Base-by-base conservation (phyloP, 306 rosid species). In the Prunus campanulata region DNA sequence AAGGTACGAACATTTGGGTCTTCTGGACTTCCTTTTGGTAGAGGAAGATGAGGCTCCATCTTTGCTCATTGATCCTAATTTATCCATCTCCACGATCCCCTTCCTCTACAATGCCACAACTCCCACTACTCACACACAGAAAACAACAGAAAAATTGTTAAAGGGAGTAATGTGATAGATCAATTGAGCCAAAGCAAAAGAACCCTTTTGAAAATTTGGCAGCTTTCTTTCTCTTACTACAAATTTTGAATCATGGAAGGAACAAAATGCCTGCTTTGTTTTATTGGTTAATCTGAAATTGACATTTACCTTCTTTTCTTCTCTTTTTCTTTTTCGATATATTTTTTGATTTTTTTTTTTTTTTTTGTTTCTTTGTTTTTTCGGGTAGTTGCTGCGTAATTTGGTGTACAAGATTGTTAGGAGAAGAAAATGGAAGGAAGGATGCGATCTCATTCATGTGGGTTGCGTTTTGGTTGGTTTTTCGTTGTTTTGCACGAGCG, bases 1-100 rank as follows among this genome's bases (percentile, higher is more conserved):
- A 25, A 47, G n/a, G 29, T 24, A 15, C 30, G 24, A 11, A 83
- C 86, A 83, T 79, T 71, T 71, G 68, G 86, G 86, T 76, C 68
- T 79, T 57, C 62, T 78, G 78, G 83, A 83, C 49, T 69, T 71
- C 74, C 13, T 74, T 67, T 61, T 68, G 47, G 70, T 9, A 27
- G 24, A 14, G 54, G 85, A 48, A 3, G 79, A 27, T 39, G 71
- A 63, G 11, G 15, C 69, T 35, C 67, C 76, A 30, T 42, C 76
- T 56, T 72, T 72, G 67, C 55, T 44, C 61, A 18, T 52, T 16
- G 59, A 52, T 52, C 59, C 59, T 6, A 15, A 49, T 70, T 6
- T 70, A 15, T 56, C 55, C 42, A 72, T 72, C 55, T 42, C 67
- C 42, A 55, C 32, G 65, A 70, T 70, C 29, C 44, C 70, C 62